Base-by-base conservation (phyloP, 106 monocot genomes). In the Iris macrosiphon region DNA sequence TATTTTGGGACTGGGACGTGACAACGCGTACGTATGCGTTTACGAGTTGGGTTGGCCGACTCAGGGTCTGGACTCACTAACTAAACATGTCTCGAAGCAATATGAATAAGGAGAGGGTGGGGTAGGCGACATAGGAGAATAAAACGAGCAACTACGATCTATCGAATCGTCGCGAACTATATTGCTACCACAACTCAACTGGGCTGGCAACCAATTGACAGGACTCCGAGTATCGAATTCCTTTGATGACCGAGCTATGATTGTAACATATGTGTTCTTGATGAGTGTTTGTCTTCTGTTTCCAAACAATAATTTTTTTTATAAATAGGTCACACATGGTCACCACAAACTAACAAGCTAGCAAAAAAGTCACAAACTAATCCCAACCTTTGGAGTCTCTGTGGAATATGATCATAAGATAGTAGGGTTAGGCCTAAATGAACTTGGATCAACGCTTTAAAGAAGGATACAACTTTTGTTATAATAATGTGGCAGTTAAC, bases 341-440 rank as follows among this genome's bases (percentile, higher is more conserved):
- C 31, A 27, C 6, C 12, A 26, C 15, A 41, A 57, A 40, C 35
- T 13, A 57, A 35, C 23, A n/a, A n/a, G n/a, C n/a, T n/a, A n/a
- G n/a, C n/a, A n/a, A 38, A 14, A 41, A 37, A 6, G 1, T 14
- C 8, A 14, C 41, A 14, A 41, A 41, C 41, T 2, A 26, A 69
- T 41, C 8, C 21, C 24, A 63, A 64, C 68, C 69, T 31, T 60
- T 18, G 4, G 65, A 40, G 47, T 74, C 71, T 71, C 72, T 70
- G 38, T 72, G 60, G 45, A 63, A 75, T 19, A 84, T 40, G 42
- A 84, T 75, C 59, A n/a, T n/a, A n/a, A n/a, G n/a, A n/a, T n/a
- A n/a, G n/a, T n/a, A n/a, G n/a, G n/a, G n/a, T n/a, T n/a, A n/a
- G n/a, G n/a, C n/a, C n/a, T n/a, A n/a, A n/a, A n/a, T n/a, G n/a